phyloP scores from a whole-genome alignment of 1,284 basidiomycete genomes.

The Cystobasidium pallidum region DNA sequence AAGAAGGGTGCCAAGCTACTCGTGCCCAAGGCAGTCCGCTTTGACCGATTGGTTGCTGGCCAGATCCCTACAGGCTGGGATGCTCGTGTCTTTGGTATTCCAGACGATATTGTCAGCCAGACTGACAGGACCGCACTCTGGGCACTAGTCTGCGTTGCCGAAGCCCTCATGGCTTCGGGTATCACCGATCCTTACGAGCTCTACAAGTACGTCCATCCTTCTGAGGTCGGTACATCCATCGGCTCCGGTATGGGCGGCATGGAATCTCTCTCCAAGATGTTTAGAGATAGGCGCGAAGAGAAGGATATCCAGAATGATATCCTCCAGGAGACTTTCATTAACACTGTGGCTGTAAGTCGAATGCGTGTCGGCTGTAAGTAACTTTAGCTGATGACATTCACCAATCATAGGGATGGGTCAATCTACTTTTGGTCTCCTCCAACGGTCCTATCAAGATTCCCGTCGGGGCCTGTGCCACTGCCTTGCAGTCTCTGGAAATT shows the following conservation, averaged over 20 bases:
- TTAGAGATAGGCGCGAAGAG: conserved; percentile 96
- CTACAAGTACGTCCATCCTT: conserved; percentile 95
- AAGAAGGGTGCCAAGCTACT: conserved; percentile 95
- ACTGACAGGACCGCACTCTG: conserved; percentile 93
- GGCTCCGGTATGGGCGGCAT: conserved; percentile 98
- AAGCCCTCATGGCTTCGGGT: conserved; percentile 95
- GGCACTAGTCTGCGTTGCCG: conserved; percentile 92
- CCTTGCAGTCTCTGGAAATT: conserved; percentile 95
- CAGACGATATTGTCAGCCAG: conserved; percentile 94
- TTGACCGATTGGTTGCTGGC: conserved; percentile 91
- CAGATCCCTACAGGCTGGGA: conserved; percentile 98
- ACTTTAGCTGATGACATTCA: conserved; percentile 65
- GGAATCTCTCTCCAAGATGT: conserved; percentile 78
- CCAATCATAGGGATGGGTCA: conserved; percentile 97
- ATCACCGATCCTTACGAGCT: conserved; percentile 96
- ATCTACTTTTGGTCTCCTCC: conserved; percentile 88
- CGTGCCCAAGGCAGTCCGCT: conserved; percentile 93
- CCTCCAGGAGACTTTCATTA: conserved; percentile 88
- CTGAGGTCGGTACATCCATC: conserved; percentile 87
- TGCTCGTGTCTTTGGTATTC: conserved; percentile 93
- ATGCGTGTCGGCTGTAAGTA: conserved; percentile 27
- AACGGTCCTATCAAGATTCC: conserved; percentile 98
- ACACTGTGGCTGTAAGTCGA: conserved; percentile 22
- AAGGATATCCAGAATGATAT: conserved; percentile 98
- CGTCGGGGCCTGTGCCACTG: conserved; percentile 97